Base-by-base conservation (phyloP, 129 eudicot genomes). In the Flaveria trinervia region DNA sequence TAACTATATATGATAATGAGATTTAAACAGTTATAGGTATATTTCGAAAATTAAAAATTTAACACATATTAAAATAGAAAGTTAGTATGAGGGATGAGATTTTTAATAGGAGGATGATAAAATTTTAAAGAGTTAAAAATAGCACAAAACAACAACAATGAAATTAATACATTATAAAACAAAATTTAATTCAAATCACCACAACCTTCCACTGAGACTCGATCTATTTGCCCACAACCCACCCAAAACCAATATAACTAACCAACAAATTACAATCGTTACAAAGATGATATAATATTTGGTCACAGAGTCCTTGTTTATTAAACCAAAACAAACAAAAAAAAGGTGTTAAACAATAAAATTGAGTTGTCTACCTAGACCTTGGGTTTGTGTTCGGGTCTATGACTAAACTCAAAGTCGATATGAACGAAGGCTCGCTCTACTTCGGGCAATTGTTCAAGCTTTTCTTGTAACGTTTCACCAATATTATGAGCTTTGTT, bases 371-470 rank as follows among this genome's bases (percentile, higher is more conserved):
- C 28, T 17, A 18, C 13, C 25, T 65, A 82, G 72, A 66, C 76
- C 77, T 72, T 83, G 12, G 83, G 23, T 69, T 83, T 85, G 88
- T 94, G 98, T 81, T 94, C 98, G 7, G 97, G 98, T 76, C 84
- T 78, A 45, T 94, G 98, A 83, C 88, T 79, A 73, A 81, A 86
- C 88, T 94, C 97, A 75, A 94, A 94, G 80, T 94, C 98, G 14
- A 85, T 88, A 74, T 93, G 97, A 69, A 90, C 98, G n/a, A 93
- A 93, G 20, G 98, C 97, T 16, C 98, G 80, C 57, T 93, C 97
- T 0, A 93, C 96, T 79, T 93, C 89, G 13, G 95, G 91, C 61
- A 93, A 85, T 17, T 85, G 92, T 85, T 94, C 98, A 9, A 94
- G 92, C 67, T 94, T 94, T 79, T 91, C 97, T 83, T 94, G 98